A percentile compares a stretch with the other conserved stretches of the same genome.
These are phyloP conservation scores for Pseudopithomyces maydicus DNA, from an alignment of 2,329 filamentous ascomycete species.

Conservation along the genomic window DNA sequence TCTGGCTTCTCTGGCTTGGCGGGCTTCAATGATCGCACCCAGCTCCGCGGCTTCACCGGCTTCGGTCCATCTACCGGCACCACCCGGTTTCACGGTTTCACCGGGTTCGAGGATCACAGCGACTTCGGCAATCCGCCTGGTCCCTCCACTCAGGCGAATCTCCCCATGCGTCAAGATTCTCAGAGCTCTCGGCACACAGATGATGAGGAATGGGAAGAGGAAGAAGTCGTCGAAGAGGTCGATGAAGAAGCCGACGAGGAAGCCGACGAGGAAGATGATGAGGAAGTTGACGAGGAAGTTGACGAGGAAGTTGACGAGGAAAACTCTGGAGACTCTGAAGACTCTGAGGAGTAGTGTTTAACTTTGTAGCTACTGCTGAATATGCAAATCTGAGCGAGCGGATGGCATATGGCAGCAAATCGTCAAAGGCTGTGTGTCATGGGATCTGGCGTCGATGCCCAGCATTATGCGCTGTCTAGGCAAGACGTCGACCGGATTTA, in stretches of 20 bases:
- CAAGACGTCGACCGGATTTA: not conserved
- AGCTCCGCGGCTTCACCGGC: not conserved
- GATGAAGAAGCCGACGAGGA: not conserved
- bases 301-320: not conserved
- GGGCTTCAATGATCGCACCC: not conserved
- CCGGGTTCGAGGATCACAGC: not conserved
- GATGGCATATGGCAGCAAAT: not conserved
- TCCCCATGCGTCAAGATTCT: not conserved
- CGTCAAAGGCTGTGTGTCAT: not conserved
- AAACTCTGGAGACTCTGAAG: not conserved
- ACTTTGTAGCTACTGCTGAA: not conserved
- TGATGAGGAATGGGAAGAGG: not conserved
- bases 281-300: not conserved
- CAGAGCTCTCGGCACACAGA: not conserved
- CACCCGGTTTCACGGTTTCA: not conserved
- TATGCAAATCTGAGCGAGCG: too few species aligned
- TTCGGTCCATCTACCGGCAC: not conserved
- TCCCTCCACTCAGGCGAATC: not conserved
- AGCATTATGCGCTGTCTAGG: not conserved
- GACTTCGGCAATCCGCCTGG: not conserved
- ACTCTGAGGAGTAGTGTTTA: not conserved
- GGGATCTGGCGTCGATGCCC: not conserved
- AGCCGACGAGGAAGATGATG: not conserved
- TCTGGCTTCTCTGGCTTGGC: not conserved
- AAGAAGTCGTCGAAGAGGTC: too few species aligned